These are phyloP conservation scores for Suillus weaverae DNA, from an alignment of 768 basidiomycete species.

Conservation along the genomic window DNA sequence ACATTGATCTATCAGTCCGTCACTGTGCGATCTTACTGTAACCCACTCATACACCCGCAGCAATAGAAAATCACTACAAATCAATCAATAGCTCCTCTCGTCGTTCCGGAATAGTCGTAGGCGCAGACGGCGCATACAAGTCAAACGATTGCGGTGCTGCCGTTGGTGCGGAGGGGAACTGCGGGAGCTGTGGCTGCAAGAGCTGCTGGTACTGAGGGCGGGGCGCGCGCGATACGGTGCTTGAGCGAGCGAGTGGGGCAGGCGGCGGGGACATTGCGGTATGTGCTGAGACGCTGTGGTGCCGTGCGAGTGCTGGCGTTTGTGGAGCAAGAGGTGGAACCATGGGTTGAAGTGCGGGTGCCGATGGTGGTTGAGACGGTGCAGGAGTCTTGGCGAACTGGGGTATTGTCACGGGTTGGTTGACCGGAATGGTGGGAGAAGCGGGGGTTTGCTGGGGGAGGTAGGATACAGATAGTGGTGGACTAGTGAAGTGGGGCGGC, in stretches of 20 bases:
- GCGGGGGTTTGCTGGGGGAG: slow-evolving; percentile 17
- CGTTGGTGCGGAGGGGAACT: slow-evolving; percentile 68
- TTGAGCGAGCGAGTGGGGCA: background rate
- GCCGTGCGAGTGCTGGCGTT: slow-evolving; percentile 21
- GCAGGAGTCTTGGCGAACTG: slow-evolving; percentile 12
- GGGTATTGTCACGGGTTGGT: slow-evolving; percentile 24
- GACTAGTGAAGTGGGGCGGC: slow-evolving; percentile 7
- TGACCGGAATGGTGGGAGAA: slow-evolving; percentile 16
- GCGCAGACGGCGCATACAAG: slow-evolving; percentile 48
- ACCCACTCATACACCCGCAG: background rate
- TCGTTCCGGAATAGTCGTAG: slow-evolving; percentile 54
- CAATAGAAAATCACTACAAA: slow-evolving; percentile 21
- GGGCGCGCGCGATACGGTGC: background rate
- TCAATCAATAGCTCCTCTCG: slow-evolving; percentile 59
- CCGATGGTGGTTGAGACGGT: background rate
- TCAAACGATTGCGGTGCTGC: slow-evolving; percentile 53
- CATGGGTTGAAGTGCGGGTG: slow-evolving; percentile 8
- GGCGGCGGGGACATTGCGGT: slow-evolving; percentile 3
- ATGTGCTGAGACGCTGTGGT: slow-evolving; percentile 17
- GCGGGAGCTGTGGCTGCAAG: slow-evolving; percentile 41
- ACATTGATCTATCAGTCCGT: background rate
- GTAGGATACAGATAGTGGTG: slow-evolving; percentile 11
- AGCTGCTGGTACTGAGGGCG: slow-evolving; percentile 16
- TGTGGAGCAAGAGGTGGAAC: slow-evolving; percentile 13
- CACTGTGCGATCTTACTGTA: background rate